phyloP scores from a whole-genome alignment of 768 basidiomycete genomes.

The Termitomyces sp. region DNA sequence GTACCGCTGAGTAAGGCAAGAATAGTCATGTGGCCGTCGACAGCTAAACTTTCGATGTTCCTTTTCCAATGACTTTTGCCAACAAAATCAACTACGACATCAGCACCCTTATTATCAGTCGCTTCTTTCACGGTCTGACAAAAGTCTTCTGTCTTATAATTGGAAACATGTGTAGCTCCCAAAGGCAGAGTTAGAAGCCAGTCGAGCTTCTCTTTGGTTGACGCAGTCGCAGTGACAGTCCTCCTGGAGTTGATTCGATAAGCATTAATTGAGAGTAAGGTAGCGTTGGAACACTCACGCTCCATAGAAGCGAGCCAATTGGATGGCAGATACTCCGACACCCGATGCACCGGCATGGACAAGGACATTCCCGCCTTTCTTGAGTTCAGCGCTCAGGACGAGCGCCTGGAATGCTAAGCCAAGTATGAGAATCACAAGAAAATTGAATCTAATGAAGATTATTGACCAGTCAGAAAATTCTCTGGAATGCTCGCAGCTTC shows the following conservation, averaged over 20 bases:
- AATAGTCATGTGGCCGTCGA: conserved; percentile 74
- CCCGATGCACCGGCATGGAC: conserved; percentile 92
- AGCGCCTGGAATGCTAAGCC: conserved; percentile 43
- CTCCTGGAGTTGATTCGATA: conserved; percentile 31
- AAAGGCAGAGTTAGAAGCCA: conserved; percentile 66
- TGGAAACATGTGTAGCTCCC: conserved; percentile 73
- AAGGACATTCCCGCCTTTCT: conserved; percentile 70
- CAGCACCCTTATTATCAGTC: conserved; percentile 68
- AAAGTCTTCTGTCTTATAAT: conserved; percentile 86
- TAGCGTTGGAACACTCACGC: conserved; percentile 50
- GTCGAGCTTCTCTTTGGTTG: conserved; percentile 76
- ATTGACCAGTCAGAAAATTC: conserved; percentile 76
- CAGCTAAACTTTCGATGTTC: conserved; percentile 66
- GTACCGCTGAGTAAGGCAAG: conserved; percentile 66
- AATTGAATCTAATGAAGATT: neutral
- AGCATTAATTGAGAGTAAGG: neutral
- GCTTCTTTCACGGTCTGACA: conserved; percentile 64
- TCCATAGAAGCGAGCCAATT: conserved; percentile 70
- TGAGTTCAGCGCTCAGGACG: conserved; percentile 64
- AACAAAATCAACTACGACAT: conserved; percentile 85
- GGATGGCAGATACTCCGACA: conserved; percentile 85
- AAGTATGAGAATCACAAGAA: neutral
- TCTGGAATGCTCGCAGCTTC: conserved; percentile 90
- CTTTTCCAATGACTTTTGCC: conserved; percentile 70
- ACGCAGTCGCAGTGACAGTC: conserved; percentile 82